Conservation (phyloP, 1,284 basidiomycete genomes). For the Golubevia sp. region DNA sequence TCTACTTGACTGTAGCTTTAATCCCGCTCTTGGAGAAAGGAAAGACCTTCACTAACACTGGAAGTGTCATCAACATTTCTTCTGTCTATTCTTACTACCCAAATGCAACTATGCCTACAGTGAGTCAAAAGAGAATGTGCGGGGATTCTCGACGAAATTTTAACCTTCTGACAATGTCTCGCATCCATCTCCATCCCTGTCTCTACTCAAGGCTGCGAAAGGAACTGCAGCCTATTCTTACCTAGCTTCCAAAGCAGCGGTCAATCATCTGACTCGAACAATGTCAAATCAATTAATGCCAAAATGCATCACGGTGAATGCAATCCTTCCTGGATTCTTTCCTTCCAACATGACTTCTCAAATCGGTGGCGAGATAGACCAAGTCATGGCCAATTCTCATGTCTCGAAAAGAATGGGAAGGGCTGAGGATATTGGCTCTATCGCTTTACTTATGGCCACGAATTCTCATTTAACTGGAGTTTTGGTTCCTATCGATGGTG, state of each 20-base stretch:
- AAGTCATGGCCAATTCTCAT: neutral
- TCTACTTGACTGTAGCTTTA: constrained; percentile 14
- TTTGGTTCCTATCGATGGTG: too few species aligned
- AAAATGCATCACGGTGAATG: constrained; percentile 12
- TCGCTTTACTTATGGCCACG: neutral
- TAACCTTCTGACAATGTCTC: too few species aligned
- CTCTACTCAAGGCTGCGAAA: too few species aligned
- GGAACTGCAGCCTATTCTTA: constrained; percentile 8
- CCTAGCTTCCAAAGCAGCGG: constrained; percentile 10
- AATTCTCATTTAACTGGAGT: neutral
- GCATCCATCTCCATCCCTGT: too few species aligned
- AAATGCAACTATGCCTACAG: constrained; percentile 9
- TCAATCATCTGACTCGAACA: constrained; percentile 5
- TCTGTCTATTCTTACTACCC: constrained; percentile 7
- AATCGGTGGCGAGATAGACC: neutral
- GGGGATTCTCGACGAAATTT: too few species aligned
- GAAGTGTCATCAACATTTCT: constrained; percentile 10
- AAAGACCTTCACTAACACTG: neutral
- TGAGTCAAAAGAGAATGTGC: too few species aligned
- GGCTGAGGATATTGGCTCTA: neutral
- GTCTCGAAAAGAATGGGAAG: neutral
- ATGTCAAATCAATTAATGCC: constrained; percentile 2
- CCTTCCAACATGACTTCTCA: constrained; percentile 1
- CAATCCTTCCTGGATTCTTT: constrained; percentile 14
- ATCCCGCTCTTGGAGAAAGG: constrained; percentile 10